Conservation (phyloP, 495 filamentous ascomycete species). For the Penicillium lividum region DNA sequence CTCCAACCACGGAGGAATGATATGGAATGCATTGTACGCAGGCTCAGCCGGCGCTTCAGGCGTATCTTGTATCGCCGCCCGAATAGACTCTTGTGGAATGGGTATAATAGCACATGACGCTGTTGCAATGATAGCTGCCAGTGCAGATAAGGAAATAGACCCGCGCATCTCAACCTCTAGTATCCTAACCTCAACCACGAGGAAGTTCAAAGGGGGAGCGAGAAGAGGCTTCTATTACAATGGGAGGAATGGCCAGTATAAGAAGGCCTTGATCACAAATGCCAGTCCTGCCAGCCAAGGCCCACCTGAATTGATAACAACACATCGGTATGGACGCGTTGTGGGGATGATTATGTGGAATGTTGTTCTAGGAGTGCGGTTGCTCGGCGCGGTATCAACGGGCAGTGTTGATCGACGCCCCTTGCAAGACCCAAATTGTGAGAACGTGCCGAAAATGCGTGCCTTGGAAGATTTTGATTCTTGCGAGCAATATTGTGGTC, state of each 20-base stretch:
- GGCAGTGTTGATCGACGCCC: not conserved
- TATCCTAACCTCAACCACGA: not conserved
- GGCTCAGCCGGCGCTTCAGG: not conserved
- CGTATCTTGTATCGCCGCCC: not conserved
- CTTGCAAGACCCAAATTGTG: not conserved
- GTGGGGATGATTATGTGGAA: slow-evolving; percentile 4
- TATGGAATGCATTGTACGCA: slow-evolving; percentile 1
- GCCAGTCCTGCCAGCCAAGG: not conserved
- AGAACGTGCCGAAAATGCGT: not conserved
- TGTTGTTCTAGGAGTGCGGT: not conserved
- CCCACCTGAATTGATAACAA: not conserved
- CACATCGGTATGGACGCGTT: not conserved
- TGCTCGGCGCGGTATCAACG: not conserved
- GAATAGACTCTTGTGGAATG: not conserved
- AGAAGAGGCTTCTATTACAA: not conserved
- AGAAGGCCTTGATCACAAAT: not conserved
- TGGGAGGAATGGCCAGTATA: not conserved
- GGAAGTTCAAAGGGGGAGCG: too few relatives aligned
- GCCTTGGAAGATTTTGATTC: not conserved
- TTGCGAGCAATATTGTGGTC: slow-evolving; percentile 22
- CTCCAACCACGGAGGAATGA: slow-evolving; percentile 7
- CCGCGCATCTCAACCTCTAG: slow-evolving; percentile 22
- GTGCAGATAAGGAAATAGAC: slow-evolving; percentile 11
- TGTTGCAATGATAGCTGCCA: slow-evolving; percentile 16
- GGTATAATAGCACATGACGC: slow-evolving; percentile 20